Base-by-base conservation (phyloP, 148 eudicot genomes). In the Salicornia ramosissima region DNA sequence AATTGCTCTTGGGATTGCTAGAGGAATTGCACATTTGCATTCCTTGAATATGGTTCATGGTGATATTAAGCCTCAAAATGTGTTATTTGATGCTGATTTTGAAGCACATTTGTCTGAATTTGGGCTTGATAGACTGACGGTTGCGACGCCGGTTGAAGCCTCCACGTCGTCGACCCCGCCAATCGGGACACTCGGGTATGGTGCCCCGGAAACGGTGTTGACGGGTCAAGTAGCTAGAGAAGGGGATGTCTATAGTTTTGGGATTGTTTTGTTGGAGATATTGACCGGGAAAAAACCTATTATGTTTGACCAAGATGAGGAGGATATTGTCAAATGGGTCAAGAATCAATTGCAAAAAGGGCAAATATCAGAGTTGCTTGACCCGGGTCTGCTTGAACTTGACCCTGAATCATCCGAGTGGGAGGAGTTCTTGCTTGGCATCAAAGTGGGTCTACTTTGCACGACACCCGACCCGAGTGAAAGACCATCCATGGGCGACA, bases 351-450 rank as follows among this genome's bases (percentile, higher is more conserved):
- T 89, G 24, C 91, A 89, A 73, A 81, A 71, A 52, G 95, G 95
- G 52, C 91, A 86, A 72, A 79, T 89, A 28, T 76, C 86, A 15
- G 95, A 89, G 51, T 56, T 89, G 39, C 80, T 89, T 24, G 95
- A 89, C 65, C 95, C 91, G n/a, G 89, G 95, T 16, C 74, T 86
- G 65, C 82, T 89, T 1, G 95, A 89, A 74, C 85, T 89, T 12
- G 91, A 89, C 68, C 91, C 95, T 0, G 95, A 89, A 64, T 89
- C 95, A 30, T 85, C 95, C 1, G 95, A 89, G 50, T 89, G 95
- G 90, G 95, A 89, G 40, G 95, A 89, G 75, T 89, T 86, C 62
- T 75, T 89, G 80, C 71, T 89, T 15, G 95, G 91, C 28, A 75
- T 89, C 52, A 89, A 89, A 82, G 95, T 86, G 0, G 95, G 91